These are phyloP conservation scores for Calvatia gigantea DNA, from an alignment of 768 basidiomycete species.

Conservation along the genomic window DNA sequence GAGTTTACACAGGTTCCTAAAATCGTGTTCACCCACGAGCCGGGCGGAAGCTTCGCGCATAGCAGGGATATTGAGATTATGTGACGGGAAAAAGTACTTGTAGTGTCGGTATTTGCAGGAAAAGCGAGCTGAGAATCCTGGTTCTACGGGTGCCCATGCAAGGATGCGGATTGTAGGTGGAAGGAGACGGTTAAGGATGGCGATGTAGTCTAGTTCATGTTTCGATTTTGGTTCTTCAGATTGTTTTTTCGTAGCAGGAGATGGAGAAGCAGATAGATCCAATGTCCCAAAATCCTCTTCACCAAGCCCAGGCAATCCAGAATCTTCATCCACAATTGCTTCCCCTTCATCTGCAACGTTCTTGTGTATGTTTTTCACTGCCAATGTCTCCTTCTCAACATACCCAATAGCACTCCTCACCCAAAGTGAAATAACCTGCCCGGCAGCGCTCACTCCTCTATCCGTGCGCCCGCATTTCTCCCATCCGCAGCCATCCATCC, in stretches of 20 bases:
- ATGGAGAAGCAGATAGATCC: conserved; percentile 21
- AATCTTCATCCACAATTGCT: not conserved
- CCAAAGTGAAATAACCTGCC: conserved; percentile 92
- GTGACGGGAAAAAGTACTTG: conserved; percentile 91
- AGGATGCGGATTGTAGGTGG: conserved; percentile 87
- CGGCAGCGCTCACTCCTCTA: conserved; percentile 89
- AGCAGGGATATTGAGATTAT: conserved; percentile 58
- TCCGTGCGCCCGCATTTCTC: conserved; percentile 93
- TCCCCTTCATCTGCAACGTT: not conserved
- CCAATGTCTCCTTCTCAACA: conserved; percentile 16
- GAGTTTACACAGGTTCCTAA: conserved; percentile 92
- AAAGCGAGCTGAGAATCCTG: conserved; percentile 83
- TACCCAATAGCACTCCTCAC: conserved; percentile 64
- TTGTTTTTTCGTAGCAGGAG: not conserved
- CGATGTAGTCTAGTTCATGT: conserved; percentile 71
- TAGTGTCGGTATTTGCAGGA: conserved; percentile 88
- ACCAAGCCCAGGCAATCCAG: conserved; percentile 17
- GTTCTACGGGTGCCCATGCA: conserved; percentile 88
- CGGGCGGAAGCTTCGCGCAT: conserved; percentile 92
- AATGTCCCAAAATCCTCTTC: conserved; percentile 39
- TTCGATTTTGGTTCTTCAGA: conserved; percentile 18
- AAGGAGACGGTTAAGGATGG: conserved; percentile 81
- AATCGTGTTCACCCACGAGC: conserved; percentile 94
- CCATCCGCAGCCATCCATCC: conserved; percentile 87
- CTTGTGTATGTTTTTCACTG: conserved; percentile 9